A percentile compares a stretch with the other conserved stretches of the same genome.
These are phyloP conservation scores for Neurospora terricola DNA, from an alignment of 495 filamentous ascomycete genomes.

Conservation along the genomic window DNA sequence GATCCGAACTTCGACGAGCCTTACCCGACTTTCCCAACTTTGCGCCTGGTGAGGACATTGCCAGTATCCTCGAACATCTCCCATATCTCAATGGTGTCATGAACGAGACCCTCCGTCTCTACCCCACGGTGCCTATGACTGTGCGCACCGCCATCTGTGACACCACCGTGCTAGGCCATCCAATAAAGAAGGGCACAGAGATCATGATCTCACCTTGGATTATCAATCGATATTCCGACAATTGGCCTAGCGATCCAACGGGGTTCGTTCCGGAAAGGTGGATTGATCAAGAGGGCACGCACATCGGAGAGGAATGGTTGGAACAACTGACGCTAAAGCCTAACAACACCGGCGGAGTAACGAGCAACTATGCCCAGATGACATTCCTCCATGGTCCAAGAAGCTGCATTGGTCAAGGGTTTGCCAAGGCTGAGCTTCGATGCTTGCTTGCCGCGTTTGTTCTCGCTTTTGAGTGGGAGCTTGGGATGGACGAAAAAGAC, in stretches of 20 bases:
- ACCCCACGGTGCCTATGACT: conserved; percentile 42
- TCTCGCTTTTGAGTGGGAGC: conserved; percentile 56
- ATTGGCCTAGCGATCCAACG: conserved; percentile 10
- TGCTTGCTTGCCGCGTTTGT: conserved; percentile 65
- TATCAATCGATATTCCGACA: conserved; percentile 6
- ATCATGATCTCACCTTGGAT: conserved; percentile 8
- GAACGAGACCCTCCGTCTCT: conserved; percentile 33
- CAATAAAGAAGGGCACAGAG: conserved; percentile 11
- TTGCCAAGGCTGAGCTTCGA: conserved; percentile 73
- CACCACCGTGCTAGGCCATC: conserved; percentile 3
- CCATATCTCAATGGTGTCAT: conserved; percentile 40
- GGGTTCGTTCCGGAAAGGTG: conserved; percentile 12
- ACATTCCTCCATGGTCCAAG: conserved; percentile 51
- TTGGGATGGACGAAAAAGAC: conserved; percentile 41
- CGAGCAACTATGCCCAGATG: conserved; percentile 47
- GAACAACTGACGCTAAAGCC: conserved; percentile 9
- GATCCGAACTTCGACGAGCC: conserved; percentile 40
- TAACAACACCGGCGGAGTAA: conserved; percentile 33
- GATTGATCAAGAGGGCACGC: conserved; percentile 14
- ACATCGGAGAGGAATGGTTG: not conserved
- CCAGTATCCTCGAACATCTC: conserved; percentile 36
- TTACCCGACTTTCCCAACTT: conserved; percentile 45
- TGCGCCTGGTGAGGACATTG: conserved; percentile 30
- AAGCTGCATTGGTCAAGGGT: conserved; percentile 55
- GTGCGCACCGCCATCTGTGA: conserved; percentile 44